Evolutionary conservation across 495 filamentous ascomycete genomes (phyloP), one percentile per base, ranked within the genome.

Genomic region (Immersiella caudata): DNA sequence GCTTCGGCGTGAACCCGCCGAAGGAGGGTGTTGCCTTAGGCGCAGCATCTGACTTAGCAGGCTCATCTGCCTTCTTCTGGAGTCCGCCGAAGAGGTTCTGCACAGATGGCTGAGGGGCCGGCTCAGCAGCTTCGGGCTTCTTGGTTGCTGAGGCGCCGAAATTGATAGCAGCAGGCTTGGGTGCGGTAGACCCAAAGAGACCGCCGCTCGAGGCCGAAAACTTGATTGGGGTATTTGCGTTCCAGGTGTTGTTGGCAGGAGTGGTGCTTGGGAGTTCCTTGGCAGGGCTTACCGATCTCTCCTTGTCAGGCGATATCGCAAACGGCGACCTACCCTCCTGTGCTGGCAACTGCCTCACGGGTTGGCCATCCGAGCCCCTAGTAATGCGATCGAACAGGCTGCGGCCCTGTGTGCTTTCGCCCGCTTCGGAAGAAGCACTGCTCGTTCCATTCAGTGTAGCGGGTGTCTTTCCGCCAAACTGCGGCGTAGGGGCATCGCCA

Each of bases 341-440:
- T 2, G 71, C 51, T 33, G 62, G 51, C 16, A 72, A 56, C 65
- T 75, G 67, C 58, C 83, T 76, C 60, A 87, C 73, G 26, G 82
- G 79, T 68, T 87, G 78, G 60, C 85, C 82, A 60, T 82, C 79
- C 16, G 73, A 61, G 16, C 78, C 78, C 66, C 78, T 84, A 29
- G 83, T 75, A 18, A 89, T 79, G 51, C 86, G 83, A 60, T 87
- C 87, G 63, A 91, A 91, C 3, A 90, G 68, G 72, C 84, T 88
- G 36, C 82, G 81, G 36, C 80, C 78, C 21, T 77, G 69, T 11
- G 74, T 71, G 52, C 75, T 73, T n/a, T 79, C 76, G 3, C 76
- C 72, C 21, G 73, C 74, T 35, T 79, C 74, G 12, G 80, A 72
- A 36, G 79, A 72, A 54, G 79, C 68, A 60, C 70, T 75, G 20